Evolutionary conservation across 768 basidiomycete genomes (phyloP), one percentile per base, ranked within the genome.

Genomic region (Leccinum fibrillosum): DNA sequence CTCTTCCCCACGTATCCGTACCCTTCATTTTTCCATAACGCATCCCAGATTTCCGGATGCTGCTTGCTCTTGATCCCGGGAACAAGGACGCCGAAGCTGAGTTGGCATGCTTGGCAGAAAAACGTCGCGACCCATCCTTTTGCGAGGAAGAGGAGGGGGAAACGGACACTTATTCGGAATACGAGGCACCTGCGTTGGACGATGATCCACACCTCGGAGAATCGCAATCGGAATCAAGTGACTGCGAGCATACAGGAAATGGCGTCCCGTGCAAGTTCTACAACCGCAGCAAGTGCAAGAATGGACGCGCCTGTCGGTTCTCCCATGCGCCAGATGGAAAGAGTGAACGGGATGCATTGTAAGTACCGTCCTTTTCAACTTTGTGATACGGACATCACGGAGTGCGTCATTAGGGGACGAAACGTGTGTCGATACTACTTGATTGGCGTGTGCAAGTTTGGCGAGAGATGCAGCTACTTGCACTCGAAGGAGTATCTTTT

Each of bases 281-380:
- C 65, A 86, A 86, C 55, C 82, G 79, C 57, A 72, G 75, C 17
- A 80, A 80, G 0, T 85, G 84, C 63, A 66, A 57, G 10, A 71
- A 75, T 3, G 80, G 82, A 0, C 52, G 19, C 8, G 55, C 60
- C 2, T 86, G 84, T 62, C 57, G 57, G 17, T 84, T 74, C 67
- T 81, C 77, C 19, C 83, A 86, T 65, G 79, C 81, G 1, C 82
- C 83, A 0, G 82, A 85, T 59, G 64, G 75, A 44, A 81, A 78
- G 66, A 85, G 83, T 58, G 75, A 82, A 13, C 74, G 83, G 19
- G 81, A 86, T 60, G 75, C 78, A 12, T 67, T 84, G 85, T 85
- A 57, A 58, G 82, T 74, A 12, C 54, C 53, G 10, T 45, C 23
- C 12, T 1, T 21, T 19, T 19, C 12, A 13, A n/a, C 32, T 5